Conservation (phyloP, 768 basidiomycete genomes). For the Kwoniella newhampshirensis region DNA sequence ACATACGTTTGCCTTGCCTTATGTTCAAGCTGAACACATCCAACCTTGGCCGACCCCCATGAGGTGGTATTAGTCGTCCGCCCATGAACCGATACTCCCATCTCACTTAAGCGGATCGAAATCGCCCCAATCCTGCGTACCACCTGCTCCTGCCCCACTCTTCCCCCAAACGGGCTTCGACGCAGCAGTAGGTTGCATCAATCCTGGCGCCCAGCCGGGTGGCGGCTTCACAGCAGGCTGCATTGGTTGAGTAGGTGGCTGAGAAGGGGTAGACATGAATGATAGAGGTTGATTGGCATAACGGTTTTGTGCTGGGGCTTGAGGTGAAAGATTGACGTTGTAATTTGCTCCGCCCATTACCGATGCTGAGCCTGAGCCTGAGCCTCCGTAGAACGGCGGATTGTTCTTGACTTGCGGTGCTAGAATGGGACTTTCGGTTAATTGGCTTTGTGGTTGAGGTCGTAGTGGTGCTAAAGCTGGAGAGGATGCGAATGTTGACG, state of each 20-base stretch:
- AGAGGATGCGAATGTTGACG: slow-evolving; percentile 1
- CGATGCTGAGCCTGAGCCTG: too few relatives aligned
- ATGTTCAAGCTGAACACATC: too few relatives aligned
- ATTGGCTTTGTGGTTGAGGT: background rate
- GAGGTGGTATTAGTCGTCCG: too few relatives aligned
- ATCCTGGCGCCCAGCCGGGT: slow-evolving; percentile 42
- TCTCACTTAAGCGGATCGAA: slow-evolving; percentile 50
- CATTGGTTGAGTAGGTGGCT: background rate
- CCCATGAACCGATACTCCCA: too few relatives aligned
- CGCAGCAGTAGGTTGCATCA: slow-evolving; percentile 45
- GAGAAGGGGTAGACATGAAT: background rate
- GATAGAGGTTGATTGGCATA: slow-evolving; percentile 1
- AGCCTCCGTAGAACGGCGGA: too few relatives aligned
- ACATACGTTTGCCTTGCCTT: too few relatives aligned
- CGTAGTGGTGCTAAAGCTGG: background rate
- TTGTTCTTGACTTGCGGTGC: slow-evolving; percentile 3
- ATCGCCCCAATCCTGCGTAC: slow-evolving; percentile 45
- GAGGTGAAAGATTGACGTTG: slow-evolving; percentile 44
- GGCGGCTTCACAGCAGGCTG: slow-evolving; percentile 31
- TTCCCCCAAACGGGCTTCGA: slow-evolving; percentile 27
- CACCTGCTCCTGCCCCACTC: slow-evolving; percentile 8
- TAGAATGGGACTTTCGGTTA: slow-evolving; percentile 2
- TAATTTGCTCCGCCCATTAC: slow-evolving; percentile 42
- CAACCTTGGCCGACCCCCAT: too few relatives aligned
- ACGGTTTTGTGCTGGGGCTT: slow-evolving; percentile 18